Percentiles rank a stretch among this genome's conserved stretches.
phyloP scores from a whole-genome alignment of 2,329 filamentous ascomycete genomes.

The Aspergillus sojae region DNA sequence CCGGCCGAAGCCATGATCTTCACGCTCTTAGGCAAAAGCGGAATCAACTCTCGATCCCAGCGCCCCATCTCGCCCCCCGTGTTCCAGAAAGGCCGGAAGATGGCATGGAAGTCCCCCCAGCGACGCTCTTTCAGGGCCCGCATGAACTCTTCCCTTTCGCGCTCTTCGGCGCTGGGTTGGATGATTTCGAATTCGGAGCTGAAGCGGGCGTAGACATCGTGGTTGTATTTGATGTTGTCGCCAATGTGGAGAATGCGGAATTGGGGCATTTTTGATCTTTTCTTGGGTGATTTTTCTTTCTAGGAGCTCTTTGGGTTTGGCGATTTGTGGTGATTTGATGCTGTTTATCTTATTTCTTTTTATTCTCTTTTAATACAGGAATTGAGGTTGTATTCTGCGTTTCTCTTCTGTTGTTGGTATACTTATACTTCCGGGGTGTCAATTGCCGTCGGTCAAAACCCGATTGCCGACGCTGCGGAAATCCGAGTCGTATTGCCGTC shows the following conservation, averaged over 20 bases:
- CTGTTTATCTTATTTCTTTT: not conserved
- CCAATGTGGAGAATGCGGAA: slow-evolving; percentile 49
- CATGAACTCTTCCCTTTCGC: slow-evolving; percentile 42
- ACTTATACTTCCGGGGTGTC: not conserved
- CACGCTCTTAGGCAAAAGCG: slow-evolving; percentile 55
- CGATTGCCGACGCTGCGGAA: slow-evolving; percentile 3
- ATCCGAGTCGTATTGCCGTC: not conserved
- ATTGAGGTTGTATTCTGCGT: not conserved
- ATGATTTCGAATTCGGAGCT: slow-evolving; percentile 45
- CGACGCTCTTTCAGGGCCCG: slow-evolving; percentile 44
- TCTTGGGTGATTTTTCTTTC: not conserved
- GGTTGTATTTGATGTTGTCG: slow-evolving; percentile 53
- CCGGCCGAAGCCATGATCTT: slow-evolving; percentile 63
- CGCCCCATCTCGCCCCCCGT: slow-evolving; percentile 67
- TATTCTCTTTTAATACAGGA: not conserved
- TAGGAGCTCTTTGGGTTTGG: too few species aligned
- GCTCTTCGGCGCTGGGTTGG: slow-evolving; percentile 38
- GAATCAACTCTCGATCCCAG: slow-evolving; percentile 63
- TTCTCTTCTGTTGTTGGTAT: not conserved
- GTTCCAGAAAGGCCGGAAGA: slow-evolving; percentile 65
- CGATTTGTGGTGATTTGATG: not conserved
- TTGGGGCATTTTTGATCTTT: slow-evolving; percentile 27
- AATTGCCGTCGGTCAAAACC: slow-evolving; percentile 3
- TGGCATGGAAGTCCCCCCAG: slow-evolving; percentile 47
- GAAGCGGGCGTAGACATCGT: slow-evolving; percentile 46